A percentile compares a stretch with the other conserved stretches of the same genome.
Evolutionary conservation across 1,139 yeast species (phyloP).

Genomic region (Williopsis jadinii): DNA sequence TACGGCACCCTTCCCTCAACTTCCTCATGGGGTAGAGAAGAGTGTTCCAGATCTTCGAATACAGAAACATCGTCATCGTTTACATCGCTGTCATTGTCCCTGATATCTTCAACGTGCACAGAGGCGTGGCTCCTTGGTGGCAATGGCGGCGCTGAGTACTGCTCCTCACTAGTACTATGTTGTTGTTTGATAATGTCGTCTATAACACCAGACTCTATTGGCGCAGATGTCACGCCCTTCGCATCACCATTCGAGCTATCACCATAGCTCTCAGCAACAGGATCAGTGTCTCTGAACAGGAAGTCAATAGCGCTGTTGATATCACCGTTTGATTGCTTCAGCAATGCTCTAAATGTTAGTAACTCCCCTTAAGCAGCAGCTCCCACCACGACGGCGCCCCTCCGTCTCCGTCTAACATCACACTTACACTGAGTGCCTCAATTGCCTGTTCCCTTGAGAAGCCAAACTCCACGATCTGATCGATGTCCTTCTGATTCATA

Average conservation of each 20-base stretch:
- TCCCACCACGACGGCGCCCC: too few relatives aligned
- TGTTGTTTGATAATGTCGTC: too few relatives aligned
- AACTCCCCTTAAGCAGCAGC: too few relatives aligned
- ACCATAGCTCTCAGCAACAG: background rate
- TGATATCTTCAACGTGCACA: constrained; percentile 3
- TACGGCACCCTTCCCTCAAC: constrained; percentile 1
- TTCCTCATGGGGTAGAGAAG: too few relatives aligned
- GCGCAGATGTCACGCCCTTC: background rate
- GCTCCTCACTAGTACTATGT: too few relatives aligned
- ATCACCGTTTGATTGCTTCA: constrained; percentile 1
- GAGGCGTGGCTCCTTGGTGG: background rate
- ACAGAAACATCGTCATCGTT: background rate
- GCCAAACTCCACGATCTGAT: constrained; percentile 3
- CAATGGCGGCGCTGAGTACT: background rate
- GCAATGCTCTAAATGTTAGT: too few relatives aligned
- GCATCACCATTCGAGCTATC: too few relatives aligned
- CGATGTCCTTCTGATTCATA: background rate
- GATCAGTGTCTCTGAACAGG: constrained; percentile 1
- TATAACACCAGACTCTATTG: background rate
- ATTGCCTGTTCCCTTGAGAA: constrained; percentile 3
- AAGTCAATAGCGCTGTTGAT: constrained; percentile 2
- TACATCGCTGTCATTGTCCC: background rate
- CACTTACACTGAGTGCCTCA: constrained; percentile 5
- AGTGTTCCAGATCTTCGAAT: background rate
- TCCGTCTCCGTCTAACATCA: background rate